Evolutionary conservation across 1,284 basidiomycete species (phyloP).

Genomic region (Naganishia sp.): DNA sequence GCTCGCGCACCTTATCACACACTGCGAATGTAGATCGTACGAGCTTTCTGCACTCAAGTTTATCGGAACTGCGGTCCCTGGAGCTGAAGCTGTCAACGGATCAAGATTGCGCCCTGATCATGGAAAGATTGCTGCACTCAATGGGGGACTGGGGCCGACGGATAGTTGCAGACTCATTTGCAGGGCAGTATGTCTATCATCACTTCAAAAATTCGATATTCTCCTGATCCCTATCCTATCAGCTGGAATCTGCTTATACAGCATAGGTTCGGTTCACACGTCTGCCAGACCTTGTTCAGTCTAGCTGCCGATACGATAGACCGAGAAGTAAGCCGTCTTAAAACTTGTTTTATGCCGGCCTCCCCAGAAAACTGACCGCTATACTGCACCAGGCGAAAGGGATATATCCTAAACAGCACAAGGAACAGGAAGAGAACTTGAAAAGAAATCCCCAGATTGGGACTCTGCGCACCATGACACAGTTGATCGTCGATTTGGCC

Average conservation of each 20-base stretch:
- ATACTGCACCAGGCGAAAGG: slow-evolving; percentile 61
- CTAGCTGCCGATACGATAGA: slow-evolving; percentile 72
- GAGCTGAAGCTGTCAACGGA: slow-evolving; percentile 88
- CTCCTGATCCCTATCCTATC: neutral
- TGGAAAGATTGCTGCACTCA: slow-evolving; percentile 83
- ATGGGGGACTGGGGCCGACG: slow-evolving; percentile 91
- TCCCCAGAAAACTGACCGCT: slow-evolving; percentile 11
- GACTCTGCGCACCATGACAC: slow-evolving; percentile 70
- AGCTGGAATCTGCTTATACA: slow-evolving; percentile 69
- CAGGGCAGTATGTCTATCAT: slow-evolving; percentile 69
- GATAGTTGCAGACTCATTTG: slow-evolving; percentile 79
- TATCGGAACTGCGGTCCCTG: slow-evolving; percentile 78
- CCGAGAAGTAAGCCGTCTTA: slow-evolving; percentile 66
- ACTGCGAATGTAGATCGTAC: slow-evolving; percentile 64
- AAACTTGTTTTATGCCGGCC: too few relatives aligned
- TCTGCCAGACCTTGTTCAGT: slow-evolving; percentile 80
- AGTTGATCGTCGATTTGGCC: slow-evolving; percentile 65
- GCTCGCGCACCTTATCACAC: neutral
- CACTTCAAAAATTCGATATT: neutral
- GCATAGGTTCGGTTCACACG: slow-evolving; percentile 89
- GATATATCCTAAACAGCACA: slow-evolving; percentile 60
- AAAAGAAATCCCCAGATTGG: slow-evolving; percentile 51
- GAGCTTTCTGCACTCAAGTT: slow-evolving; percentile 78
- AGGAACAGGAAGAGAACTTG: slow-evolving; percentile 51
- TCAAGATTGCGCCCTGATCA: slow-evolving; percentile 80